Base-by-base conservation (phyloP, 306 rosid species). In the Chamaecrista fasciculata region DNA sequence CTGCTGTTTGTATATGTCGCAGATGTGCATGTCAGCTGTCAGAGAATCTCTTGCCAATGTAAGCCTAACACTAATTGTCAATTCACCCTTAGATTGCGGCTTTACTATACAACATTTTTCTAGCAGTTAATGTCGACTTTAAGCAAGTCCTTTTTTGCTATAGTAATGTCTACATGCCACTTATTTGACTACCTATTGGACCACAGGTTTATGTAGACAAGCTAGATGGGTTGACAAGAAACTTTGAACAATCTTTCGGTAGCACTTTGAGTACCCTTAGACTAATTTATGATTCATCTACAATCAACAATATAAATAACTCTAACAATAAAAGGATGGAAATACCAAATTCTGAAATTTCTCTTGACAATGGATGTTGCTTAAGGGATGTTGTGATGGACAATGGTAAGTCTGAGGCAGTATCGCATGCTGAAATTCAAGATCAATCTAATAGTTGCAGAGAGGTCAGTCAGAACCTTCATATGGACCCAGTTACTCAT, bases 31-130 rank as follows among this genome's bases (percentile, higher is more conserved):
- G 3, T 83, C 90, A 19, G 98, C 96, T 50, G 67, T 93, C 72
- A 80, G 81, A 75, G 96, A 88, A 82, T 93, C 97, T 71, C 66
- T 93, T 70, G 81, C 86, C 81, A 90, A 86, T 86, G 98, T 90
- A 93, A 88, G 98, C 80, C 62, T 31, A 79, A 74, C 43, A 70
- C 67, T 75, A 73, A 44, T 74, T 80, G 83, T 78, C 31, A 62
- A 72, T 69, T 75, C 80, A 67, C 63, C 72, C 69, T 37, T 60
- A 73, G 74, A 64, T 67, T 78, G 69, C 62, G 31, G 62, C 83
- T 85, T 82, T 71, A 47, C 83, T 75, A 40, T 71, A 47, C 83
- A 72, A 40, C 25, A 70, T 83, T 78, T 52, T 28, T 52, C 59
- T 18, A 50, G 56, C 56, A 8, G 56, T 50, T 50, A 26, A 21